Base-by-base conservation (phyloP, 2,329 filamentous ascomycete genomes). In the Stachybotrys echinatus region DNA sequence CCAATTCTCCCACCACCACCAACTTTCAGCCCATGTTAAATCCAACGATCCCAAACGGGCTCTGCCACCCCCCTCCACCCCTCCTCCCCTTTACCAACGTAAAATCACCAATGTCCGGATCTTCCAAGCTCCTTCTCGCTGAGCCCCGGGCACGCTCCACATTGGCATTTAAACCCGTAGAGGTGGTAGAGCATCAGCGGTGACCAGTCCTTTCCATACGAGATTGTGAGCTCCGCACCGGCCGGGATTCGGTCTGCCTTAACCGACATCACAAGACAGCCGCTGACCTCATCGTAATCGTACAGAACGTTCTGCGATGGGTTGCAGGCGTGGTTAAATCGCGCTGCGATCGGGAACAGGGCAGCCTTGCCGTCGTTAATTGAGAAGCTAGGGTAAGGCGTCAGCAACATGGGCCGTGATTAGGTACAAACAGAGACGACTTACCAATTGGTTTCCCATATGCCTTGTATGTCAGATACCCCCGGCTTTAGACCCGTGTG, bases 281-380 rank as follows among this genome's bases (percentile, higher is more conserved):
- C 54, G 1, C 54, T 50, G 0, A 49, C 39, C 0, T 46, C 6
- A 47, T 77, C 68, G 54, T 72, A 80, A 1, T 44, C 54, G 56
- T 76, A 83, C 2, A 63, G 54, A 22, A 80, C 58, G 42, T 74
- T 79, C 48, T 69, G 60, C 3, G 55, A 60, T 0, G 71, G 67
- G 2, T 55, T 51, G 57, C 81, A 84, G 0, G 79, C 74, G 58
- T 84, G 81, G 58, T 84, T 84, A 64, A 84, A 83, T 3, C 80
- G 70, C 0, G 79, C 74, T 0, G 74, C 76, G 6, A 78, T 65
- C 1, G 74, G 67, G 50, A 80, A 81, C 3, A 82, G 52, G 2
- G 68, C 70, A 0, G 68, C 72, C 6, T 61, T 55, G 3, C 55
- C 54, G 1, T 51, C 49, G 1, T 27, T 39, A 8, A 61, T 59